Conservation (phyloP, 1,139 yeast genomes). For the Geotrichum aggregatum region DNA sequence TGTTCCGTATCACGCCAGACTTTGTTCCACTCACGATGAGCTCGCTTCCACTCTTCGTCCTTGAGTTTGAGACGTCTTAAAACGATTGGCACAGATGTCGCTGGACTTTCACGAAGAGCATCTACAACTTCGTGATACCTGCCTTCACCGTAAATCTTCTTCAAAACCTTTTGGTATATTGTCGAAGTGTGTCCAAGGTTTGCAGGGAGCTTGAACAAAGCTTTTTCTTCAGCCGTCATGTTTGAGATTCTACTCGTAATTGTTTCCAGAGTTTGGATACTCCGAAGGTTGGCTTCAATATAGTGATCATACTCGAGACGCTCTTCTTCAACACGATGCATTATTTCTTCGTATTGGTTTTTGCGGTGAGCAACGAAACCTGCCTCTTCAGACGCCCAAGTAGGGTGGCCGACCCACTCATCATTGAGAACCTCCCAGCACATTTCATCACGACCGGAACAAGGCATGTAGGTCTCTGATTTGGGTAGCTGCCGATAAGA, state of each 20-base stretch:
- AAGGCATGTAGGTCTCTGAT: constrained; percentile 93
- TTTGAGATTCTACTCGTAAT: constrained; percentile 91
- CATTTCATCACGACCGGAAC: constrained; percentile 97
- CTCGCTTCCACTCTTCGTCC: constrained; percentile 98
- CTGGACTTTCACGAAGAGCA: constrained; percentile 91
- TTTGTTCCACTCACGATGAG: constrained; percentile 98
- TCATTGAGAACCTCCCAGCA: constrained; percentile 98
- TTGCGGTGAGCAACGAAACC: constrained; percentile 97
- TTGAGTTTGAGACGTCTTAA: constrained; percentile 89
- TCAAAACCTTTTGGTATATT: constrained; percentile 85
- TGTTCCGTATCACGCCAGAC: constrained; percentile 99
- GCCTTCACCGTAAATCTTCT: constrained; percentile 89
- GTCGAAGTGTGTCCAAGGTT: constrained; percentile 94
- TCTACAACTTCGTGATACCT: constrained; percentile 95
- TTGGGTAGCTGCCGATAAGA: constrained; percentile 91
- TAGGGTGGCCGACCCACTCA: constrained; percentile 99
- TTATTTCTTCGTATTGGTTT: constrained; percentile 92
- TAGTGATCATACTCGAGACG: constrained; percentile 94
- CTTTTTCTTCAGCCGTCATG: constrained; percentile 88
- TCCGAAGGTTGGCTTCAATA: constrained; percentile 90
- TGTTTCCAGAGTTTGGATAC: constrained; percentile 92
- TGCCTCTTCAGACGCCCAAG: constrained; percentile 99
- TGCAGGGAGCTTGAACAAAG: constrained; percentile 78
- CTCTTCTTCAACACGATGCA: constrained; percentile 94
- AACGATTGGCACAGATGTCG: constrained; percentile 90